Evolutionary conservation across 768 basidiomycete species (phyloP).

Genomic region (Coprinopsis sp.): DNA sequence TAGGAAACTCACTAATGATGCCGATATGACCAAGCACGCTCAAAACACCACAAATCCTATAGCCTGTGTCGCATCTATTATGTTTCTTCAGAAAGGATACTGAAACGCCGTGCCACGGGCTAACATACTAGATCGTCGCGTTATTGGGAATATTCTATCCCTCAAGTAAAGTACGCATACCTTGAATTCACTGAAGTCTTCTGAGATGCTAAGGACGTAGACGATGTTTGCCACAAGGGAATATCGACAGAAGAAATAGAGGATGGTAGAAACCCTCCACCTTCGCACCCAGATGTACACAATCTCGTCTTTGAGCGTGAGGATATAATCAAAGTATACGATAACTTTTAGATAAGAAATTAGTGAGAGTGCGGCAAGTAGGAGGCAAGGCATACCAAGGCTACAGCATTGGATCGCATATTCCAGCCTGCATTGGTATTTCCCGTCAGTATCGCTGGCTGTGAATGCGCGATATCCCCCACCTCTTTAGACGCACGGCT

Average conservation of each 20-base stretch:
- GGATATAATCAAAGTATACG: conserved; percentile 2
- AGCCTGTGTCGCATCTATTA: conserved; percentile 4
- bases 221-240: conserved; percentile 3
- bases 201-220: not conserved
- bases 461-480: no score
- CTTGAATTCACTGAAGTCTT: not conserved
- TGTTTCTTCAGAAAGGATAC: no score
- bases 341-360: not conserved
- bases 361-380: not conserved
- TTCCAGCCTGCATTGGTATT: not conserved
- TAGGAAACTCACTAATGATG: not conserved
- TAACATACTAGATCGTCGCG: no score
- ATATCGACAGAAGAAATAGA: conserved; percentile 8
- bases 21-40: conserved; percentile 7
- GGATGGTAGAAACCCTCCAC: conserved; percentile 3
- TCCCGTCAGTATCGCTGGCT: no score
- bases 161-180: not conserved
- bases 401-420: conserved; percentile 4
- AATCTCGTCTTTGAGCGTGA: conserved; percentile 4
- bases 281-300: conserved; percentile 7
- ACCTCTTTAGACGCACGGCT: not conserved
- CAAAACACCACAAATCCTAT: conserved; percentile 5
- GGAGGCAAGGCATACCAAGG: not conserved
- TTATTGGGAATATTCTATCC: no score
- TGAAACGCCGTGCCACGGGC: no score